Evolutionary conservation across 352 stramenopile species (phyloP).

Genomic region (Phytopythium kandeliae): DNA sequence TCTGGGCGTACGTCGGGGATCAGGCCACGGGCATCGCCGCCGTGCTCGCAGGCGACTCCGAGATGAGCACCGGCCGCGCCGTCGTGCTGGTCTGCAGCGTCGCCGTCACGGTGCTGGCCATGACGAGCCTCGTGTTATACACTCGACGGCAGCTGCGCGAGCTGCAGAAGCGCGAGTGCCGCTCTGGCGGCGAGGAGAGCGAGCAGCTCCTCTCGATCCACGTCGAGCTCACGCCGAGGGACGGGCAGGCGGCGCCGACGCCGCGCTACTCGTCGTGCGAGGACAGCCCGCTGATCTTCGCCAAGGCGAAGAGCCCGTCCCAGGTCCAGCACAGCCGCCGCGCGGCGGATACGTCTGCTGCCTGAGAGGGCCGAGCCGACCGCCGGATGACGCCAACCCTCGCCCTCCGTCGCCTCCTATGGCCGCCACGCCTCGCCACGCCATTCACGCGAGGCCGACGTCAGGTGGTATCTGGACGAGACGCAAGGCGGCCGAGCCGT

Average conservation of each 20-base stretch:
- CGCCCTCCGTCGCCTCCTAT: no score
- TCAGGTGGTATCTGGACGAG: no score
- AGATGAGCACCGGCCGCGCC: constrained; percentile 39
- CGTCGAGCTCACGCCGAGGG: constrained; percentile 8
- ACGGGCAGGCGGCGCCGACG: constrained; percentile 1
- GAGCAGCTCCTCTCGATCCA: constrained; percentile 27
- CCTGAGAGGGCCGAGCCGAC: background rate
- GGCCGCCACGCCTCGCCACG: no score
- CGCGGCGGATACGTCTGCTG: background rate
- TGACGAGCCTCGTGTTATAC: constrained; percentile 59
- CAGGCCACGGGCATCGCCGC: constrained; percentile 65
- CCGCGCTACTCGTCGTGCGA: constrained; percentile 4
- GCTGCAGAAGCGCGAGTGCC: constrained; percentile 52
- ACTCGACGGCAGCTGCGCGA: constrained; percentile 51
- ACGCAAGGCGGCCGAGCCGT: no score
- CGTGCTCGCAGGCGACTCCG: constrained; percentile 41
- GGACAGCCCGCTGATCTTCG: background rate
- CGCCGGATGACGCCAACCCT: no score
- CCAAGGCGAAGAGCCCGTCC: constrained; percentile 2
- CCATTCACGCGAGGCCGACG: no score
- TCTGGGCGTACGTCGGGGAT: constrained; percentile 69
- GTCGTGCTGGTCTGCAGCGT: constrained; percentile 33
- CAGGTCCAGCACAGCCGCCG: constrained; percentile 3
- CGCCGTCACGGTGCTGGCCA: constrained; percentile 41
- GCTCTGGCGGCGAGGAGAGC: constrained; percentile 47